These are phyloP conservation scores for Angomonas ambiguus DNA, from an alignment of 208 protist genomes.

Conservation along the genomic window DNA sequence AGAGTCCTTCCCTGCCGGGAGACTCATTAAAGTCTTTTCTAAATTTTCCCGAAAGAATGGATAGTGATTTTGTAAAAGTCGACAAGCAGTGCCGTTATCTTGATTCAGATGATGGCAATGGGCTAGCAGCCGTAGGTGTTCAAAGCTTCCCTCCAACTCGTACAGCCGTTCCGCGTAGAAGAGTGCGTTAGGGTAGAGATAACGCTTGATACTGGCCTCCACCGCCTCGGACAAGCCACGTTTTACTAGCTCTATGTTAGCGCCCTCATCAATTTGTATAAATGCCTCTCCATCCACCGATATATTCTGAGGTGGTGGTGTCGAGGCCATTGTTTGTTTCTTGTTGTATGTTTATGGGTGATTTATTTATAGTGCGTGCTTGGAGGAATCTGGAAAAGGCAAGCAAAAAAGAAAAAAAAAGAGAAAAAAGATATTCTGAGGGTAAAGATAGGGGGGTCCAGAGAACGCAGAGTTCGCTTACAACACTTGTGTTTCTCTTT, in stretches of 20 bases:
- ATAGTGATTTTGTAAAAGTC: slow-evolving; percentile 57
- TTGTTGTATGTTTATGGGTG: too few relatives aligned
- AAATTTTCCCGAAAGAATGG: slow-evolving; percentile 40
- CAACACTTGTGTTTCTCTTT: too few relatives aligned
- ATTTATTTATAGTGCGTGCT: too few relatives aligned
- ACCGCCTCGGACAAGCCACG: slow-evolving; percentile 34
- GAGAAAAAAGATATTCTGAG: too few relatives aligned
- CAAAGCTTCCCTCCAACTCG: slow-evolving; percentile 42
- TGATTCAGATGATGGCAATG: slow-evolving; percentile 58
- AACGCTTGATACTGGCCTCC: slow-evolving; percentile 47
- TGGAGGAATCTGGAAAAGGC: too few relatives aligned
- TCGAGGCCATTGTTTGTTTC: not conserved
- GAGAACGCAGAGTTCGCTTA: too few relatives aligned
- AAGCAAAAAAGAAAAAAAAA: too few relatives aligned
- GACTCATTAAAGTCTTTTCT: not conserved
- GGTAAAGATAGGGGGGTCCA: too few relatives aligned
- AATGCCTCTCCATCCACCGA: not conserved
- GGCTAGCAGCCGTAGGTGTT: slow-evolving; percentile 64
- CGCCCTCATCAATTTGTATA: not conserved
- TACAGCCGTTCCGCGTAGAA: slow-evolving; percentile 88
- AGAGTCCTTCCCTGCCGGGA: not conserved
- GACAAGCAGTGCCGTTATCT: slow-evolving; percentile 43
- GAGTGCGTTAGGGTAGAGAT: slow-evolving; percentile 80
- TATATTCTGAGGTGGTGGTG: not conserved
- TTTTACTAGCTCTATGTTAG: not conserved